phyloP scores from a whole-genome alignment of 805 yeast species.

The Phaffomyces opuntiae region DNA sequence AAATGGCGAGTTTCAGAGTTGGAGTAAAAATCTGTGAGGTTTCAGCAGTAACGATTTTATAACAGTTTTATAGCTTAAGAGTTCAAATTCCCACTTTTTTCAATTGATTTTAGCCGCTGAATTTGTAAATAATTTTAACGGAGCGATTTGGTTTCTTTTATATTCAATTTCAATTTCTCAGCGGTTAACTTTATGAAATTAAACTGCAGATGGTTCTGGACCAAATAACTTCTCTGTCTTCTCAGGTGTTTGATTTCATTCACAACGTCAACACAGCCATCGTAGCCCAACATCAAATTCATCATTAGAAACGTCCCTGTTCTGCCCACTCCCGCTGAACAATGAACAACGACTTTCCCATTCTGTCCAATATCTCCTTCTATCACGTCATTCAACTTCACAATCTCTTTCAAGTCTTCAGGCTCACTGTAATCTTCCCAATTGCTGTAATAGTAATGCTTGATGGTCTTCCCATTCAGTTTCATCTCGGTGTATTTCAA shows the following conservation, averaged over 20 bases:
- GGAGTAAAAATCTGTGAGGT: too few relatives aligned
- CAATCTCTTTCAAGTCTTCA: conserved; percentile 28
- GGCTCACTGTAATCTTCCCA: conserved; percentile 86
- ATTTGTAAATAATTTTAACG: background rate
- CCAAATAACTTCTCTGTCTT: background rate
- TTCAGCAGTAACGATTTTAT: too few relatives aligned
- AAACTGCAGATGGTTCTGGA: too few relatives aligned
- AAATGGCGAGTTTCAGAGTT: too few relatives aligned
- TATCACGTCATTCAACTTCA: conserved; percentile 24
- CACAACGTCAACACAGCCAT: background rate
- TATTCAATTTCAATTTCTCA: too few relatives aligned
- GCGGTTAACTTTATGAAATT: too few relatives aligned
- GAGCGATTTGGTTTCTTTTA: too few relatives aligned
- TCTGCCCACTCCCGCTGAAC: conserved; percentile 97
- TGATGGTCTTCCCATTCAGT: conserved; percentile 31
- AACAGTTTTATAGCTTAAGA: too few relatives aligned
- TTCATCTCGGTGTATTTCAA: conserved; percentile 15
- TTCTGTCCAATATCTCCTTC: conserved; percentile 9
- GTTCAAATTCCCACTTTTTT: too few relatives aligned
- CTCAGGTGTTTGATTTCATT: background rate
- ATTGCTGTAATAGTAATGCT: conserved; percentile 65
- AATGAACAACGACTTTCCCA: conserved; percentile 65
- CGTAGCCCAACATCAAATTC: conserved; percentile 31
- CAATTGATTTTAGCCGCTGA: too few relatives aligned
- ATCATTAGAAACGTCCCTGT: conserved; percentile 82